Evolutionary conservation across 495 filamentous ascomycete genomes (phyloP).

Genomic region (Bacidia rubella): DNA sequence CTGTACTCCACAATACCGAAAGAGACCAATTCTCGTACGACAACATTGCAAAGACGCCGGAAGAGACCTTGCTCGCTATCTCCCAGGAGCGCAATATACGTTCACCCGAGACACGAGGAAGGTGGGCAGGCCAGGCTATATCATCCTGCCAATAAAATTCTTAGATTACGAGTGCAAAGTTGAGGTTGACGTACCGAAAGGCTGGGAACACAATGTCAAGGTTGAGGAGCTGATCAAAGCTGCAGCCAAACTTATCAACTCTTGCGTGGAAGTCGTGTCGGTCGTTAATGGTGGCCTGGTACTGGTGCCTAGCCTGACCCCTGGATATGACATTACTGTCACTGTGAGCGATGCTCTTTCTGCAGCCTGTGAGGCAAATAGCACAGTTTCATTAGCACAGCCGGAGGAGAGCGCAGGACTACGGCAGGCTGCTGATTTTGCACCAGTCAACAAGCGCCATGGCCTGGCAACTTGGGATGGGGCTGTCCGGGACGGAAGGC

Average conservation of each 20-base stretch:
- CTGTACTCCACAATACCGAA: background rate
- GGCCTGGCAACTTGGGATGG: too few species aligned
- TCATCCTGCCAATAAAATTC: background rate
- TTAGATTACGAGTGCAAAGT: background rate
- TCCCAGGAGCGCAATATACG: background rate
- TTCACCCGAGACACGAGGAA: background rate
- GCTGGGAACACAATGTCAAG: background rate
- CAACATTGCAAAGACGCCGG: background rate
- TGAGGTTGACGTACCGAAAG: background rate
- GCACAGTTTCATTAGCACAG: background rate
- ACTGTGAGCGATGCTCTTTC: background rate
- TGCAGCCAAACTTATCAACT: background rate
- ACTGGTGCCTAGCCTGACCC: background rate
- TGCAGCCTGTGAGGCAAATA: background rate
- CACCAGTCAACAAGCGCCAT: too few species aligned
- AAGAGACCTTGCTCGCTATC: background rate
- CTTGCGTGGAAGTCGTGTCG: background rate
- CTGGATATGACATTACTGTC: background rate
- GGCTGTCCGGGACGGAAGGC: too few species aligned
- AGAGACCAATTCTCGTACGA: background rate
- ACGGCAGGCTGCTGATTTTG: background rate
- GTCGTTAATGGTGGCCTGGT: background rate
- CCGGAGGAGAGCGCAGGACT: background rate
- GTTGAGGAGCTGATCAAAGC: background rate
- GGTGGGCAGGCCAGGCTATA: background rate